Conservation (phyloP, 2,329 filamentous ascomycete species). For the Cladosporium austrohemisphaericum region DNA sequence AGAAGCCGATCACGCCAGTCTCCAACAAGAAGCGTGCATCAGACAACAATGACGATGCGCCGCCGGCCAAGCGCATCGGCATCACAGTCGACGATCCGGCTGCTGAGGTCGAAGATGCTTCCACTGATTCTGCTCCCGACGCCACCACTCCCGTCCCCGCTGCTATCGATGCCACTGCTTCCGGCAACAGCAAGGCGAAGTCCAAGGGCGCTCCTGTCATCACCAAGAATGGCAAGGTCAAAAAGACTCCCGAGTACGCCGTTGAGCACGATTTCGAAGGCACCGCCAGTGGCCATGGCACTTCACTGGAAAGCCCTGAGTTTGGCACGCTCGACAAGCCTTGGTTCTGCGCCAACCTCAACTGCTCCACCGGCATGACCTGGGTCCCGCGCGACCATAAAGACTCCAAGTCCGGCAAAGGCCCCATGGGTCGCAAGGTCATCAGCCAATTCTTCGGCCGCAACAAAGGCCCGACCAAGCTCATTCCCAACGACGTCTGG, state of each 20-base stretch:
- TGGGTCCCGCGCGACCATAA: constrained; percentile 18
- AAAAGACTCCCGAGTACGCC: constrained; percentile 13
- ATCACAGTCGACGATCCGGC: neutral
- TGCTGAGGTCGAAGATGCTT: constrained; percentile 6
- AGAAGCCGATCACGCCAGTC: neutral
- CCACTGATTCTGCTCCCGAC: neutral
- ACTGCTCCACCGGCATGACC: constrained; percentile 23
- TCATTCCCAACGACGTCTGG: constrained; percentile 68
- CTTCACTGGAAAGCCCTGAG: constrained; percentile 5
- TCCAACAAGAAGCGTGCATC: neutral
- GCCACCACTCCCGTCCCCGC: neutral
- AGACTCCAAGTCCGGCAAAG: constrained; percentile 13
- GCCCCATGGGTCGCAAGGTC: constrained; percentile 55
- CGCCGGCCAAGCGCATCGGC: neutral
- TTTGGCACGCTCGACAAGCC: constrained; percentile 11
- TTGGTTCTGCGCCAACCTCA: constrained; percentile 23
- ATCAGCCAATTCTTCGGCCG: constrained; percentile 80
- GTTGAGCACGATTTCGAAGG: constrained; percentile 6
- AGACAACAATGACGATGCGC: neutral
- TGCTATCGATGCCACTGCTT: neutral
- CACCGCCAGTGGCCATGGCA: constrained; percentile 10
- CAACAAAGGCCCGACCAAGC: constrained; percentile 72
- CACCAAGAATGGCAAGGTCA: constrained; percentile 15
- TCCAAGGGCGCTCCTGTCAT: constrained; percentile 2
- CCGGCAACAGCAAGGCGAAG: neutral